Evolutionary conservation across 805 yeast genomes (phyloP).

Genomic region (Saccharomycopsis oosterbeekiorum): DNA sequence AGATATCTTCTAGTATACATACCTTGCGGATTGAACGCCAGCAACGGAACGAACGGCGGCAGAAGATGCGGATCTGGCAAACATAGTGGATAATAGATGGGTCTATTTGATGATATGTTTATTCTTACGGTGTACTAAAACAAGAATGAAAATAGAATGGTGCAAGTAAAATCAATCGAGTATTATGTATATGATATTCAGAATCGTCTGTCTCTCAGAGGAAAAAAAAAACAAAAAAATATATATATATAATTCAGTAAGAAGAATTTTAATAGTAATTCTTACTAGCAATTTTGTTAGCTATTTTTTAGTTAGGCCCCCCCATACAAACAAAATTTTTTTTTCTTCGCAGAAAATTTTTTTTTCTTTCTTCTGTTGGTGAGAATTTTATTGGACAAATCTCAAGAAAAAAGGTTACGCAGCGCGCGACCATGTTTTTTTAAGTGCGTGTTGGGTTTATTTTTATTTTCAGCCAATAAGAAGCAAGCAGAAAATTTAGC

Average conservation of each 20-base stretch:
- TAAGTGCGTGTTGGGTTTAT: not conserved
- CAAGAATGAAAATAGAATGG: not conserved
- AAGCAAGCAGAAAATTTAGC: not conserved
- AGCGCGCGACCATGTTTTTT: not conserved
- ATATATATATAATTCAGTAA: not conserved
- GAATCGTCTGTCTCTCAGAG: not conserved
- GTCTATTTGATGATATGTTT: not conserved
- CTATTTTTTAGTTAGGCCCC: not conserved
- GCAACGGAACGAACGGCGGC: not conserved
- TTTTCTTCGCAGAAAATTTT: not conserved
- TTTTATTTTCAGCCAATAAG: not conserved
- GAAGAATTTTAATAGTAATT: no score
- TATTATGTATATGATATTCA: not conserved
- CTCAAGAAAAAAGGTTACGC: not conserved
- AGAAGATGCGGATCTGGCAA: slow-evolving; percentile 1
- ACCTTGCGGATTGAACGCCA: slow-evolving; percentile 1
- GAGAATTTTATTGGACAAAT: not conserved
- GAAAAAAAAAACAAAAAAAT: not conserved
- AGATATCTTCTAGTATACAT: not conserved
- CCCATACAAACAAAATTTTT: not conserved
- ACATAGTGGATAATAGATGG: not conserved
- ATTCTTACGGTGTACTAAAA: not conserved
- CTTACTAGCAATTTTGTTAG: no score
- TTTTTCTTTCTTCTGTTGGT: not conserved
- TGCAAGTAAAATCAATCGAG: no score